Conservation (phyloP, 495 filamentous ascomycete genomes). For the Hypoxylon fragiforme region DNA sequence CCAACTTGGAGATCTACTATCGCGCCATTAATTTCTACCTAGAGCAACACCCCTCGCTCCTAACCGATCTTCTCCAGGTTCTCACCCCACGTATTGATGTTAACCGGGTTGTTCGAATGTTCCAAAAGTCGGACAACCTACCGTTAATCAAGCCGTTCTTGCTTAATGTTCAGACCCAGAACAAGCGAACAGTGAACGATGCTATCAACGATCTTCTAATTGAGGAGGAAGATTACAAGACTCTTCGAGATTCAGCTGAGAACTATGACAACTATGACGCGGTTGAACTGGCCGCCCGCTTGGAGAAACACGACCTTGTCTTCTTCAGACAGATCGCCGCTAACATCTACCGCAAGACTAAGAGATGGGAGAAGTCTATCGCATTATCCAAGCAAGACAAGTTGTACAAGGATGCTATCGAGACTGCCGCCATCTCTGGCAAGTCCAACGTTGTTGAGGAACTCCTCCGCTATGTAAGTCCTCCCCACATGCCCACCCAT, state of each 20-base stretch:
- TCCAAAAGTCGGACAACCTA: conserved; percentile 97
- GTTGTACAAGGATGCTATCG: conserved; percentile 99
- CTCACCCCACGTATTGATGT: conserved; percentile 94
- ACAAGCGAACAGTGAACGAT: conserved; percentile 97
- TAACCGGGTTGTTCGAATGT: conserved; percentile 97
- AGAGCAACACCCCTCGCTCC: conserved; percentile 89
- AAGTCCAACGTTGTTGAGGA: conserved; percentile 94
- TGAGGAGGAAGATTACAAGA: conserved; percentile 99
- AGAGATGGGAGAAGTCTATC: conserved; percentile 99
- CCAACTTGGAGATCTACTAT: conserved; percentile 99
- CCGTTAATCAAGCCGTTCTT: conserved; percentile 99
- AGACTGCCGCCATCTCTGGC: conserved; percentile 93
- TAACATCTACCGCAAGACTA: conserved; percentile 99
- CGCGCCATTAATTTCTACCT: conserved; percentile 97
- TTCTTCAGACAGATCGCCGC: conserved; percentile 99
- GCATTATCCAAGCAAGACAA: conserved; percentile 98
- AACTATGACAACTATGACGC: conserved; percentile 99
- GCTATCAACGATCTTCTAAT: conserved; percentile 98
- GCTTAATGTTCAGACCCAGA: conserved; percentile 93
- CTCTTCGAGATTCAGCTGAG: conserved; percentile 93
- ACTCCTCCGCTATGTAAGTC: conserved; percentile 91
- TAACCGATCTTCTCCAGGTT: conserved; percentile 92
- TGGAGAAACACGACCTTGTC: conserved; percentile 95
- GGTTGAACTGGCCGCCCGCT: conserved; percentile 87
- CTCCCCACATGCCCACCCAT: background rate